phyloP scores from a whole-genome alignment of 2,329 filamentous ascomycete species.

The Verticillium albo-atrum region DNA sequence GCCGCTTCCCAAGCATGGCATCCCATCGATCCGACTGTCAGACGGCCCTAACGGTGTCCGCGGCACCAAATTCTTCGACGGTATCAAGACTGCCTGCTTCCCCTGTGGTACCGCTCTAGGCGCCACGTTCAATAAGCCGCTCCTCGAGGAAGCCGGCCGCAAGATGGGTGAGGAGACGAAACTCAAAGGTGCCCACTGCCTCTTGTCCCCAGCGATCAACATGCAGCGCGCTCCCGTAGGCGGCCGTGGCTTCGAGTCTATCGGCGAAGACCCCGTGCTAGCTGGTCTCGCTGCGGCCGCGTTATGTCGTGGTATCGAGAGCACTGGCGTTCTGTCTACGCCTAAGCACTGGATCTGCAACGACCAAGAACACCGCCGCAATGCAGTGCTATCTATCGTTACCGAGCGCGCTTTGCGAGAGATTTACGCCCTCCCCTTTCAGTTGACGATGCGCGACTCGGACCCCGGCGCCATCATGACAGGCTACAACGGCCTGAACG shows the following conservation, averaged over 20 bases:
- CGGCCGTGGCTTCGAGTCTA: slow-evolving; percentile 55
- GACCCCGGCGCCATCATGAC: slow-evolving; percentile 53
- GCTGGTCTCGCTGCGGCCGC: slow-evolving; percentile 49
- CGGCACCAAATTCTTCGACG: slow-evolving; percentile 65
- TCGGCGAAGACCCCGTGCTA: slow-evolving; percentile 55
- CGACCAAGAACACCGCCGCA: slow-evolving; percentile 52
- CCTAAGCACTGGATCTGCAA: slow-evolving; percentile 60
- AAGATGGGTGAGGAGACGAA: slow-evolving; percentile 50
- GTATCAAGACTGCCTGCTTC: slow-evolving; percentile 53
- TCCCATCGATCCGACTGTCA: slow-evolving; percentile 60
- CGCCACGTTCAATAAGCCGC: slow-evolving; percentile 51
- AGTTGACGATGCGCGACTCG: slow-evolving; percentile 48
- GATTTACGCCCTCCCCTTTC: slow-evolving; percentile 55
- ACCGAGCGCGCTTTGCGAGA: slow-evolving; percentile 52
- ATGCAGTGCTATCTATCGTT: slow-evolving; percentile 48
- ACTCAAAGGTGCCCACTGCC: slow-evolving; percentile 52
- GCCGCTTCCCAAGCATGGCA: slow-evolving; percentile 52
- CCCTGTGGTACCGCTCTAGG: slow-evolving; percentile 55
- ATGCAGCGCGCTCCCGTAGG: slow-evolving; percentile 56
- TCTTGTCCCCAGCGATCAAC: slow-evolving; percentile 59
- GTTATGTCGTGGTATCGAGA: slow-evolving; percentile 51
- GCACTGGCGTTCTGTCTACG: slow-evolving; percentile 50
- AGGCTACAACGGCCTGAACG: slow-evolving; percentile 38
- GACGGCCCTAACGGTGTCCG: too few species aligned
- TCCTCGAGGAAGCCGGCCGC: slow-evolving; percentile 46